A percentile compares a stretch with the other conserved stretches of the same genome.
These are phyloP conservation scores for Aspergillus luchuensis DNA, from an alignment of 2,329 filamentous ascomycete genomes.

Conservation along the genomic window DNA sequence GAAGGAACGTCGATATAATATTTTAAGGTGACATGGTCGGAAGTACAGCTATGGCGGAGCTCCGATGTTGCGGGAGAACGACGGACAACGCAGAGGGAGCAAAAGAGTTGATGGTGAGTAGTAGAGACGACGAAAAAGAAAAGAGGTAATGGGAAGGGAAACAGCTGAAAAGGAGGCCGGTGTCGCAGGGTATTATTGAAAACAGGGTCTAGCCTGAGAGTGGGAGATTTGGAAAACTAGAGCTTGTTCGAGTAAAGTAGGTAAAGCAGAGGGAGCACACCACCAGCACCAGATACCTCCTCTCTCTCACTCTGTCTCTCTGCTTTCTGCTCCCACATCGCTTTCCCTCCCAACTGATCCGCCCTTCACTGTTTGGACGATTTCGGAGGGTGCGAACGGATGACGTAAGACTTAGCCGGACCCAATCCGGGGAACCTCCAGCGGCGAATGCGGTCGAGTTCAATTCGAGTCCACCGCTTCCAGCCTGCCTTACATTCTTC, in stretches of 20 bases:
- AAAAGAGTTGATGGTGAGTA: slow-evolving; percentile 1
- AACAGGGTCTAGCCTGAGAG: background rate
- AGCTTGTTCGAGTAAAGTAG: slow-evolving; percentile 2
- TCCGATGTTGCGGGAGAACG: slow-evolving; percentile 15
- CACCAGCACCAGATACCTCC: background rate
- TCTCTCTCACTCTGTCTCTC: background rate
- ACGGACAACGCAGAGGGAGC: slow-evolving; percentile 13
- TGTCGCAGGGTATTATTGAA: slow-evolving; percentile 8
- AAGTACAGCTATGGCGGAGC: slow-evolving; percentile 12
- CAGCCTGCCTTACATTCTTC: slow-evolving; percentile 4
- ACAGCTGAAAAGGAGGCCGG: slow-evolving; percentile 11
- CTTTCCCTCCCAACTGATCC: background rate
- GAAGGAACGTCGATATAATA: slow-evolving; percentile 28
- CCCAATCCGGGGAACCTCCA: slow-evolving; percentile 34
- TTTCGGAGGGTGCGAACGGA: slow-evolving; percentile 24
- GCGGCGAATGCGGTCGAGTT: slow-evolving; percentile 28
- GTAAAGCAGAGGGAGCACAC: background rate
- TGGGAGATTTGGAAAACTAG: background rate
- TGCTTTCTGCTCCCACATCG: background rate
- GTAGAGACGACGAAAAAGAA: slow-evolving; percentile 14
- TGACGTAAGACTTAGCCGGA: slow-evolving; percentile 38
- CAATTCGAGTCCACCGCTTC: slow-evolving; percentile 5
- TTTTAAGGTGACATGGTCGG: slow-evolving; percentile 36
- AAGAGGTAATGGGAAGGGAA: slow-evolving; percentile 5
- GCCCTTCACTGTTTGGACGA: slow-evolving; percentile 9